Evolutionary conservation across 1,284 basidiomycete species (phyloP).

Genomic region (Apiotrichum domesticum): DNA sequence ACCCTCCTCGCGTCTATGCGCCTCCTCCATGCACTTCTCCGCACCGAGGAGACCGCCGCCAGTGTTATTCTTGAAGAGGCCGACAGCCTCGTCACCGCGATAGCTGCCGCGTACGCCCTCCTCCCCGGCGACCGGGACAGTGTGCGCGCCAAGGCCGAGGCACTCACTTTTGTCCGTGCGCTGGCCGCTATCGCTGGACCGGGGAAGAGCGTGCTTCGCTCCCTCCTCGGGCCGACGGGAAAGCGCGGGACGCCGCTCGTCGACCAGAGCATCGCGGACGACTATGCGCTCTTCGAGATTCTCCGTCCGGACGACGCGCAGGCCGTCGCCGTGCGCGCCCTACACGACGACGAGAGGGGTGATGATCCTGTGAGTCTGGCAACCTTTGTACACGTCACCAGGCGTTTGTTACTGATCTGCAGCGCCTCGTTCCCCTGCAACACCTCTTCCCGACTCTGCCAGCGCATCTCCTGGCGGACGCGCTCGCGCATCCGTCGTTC

Average conservation of each 20-base stretch:
- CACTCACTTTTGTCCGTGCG: constrained; percentile 22
- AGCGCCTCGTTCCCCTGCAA: constrained; percentile 30
- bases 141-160: constrained; percentile 19
- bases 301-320: constrained; percentile 3
- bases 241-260: constrained; percentile 9
- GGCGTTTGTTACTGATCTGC: neutral
- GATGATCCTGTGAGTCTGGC: constrained; percentile 8
- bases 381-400: too few species aligned
- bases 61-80: constrained; percentile 2
- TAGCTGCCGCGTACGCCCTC: constrained; percentile 19
- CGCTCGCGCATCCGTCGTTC: constrained; percentile 39
- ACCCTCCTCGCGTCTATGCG: constrained; percentile 3
- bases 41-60: neutral
- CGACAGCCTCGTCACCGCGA: constrained; percentile 18
- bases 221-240: constrained; percentile 14
- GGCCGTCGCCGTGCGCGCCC: constrained; percentile 4
- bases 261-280: constrained; percentile 14
- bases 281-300: constrained; percentile 17
- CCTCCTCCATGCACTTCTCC: constrained; percentile 12
- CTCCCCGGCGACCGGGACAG: constrained; percentile 6
- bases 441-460: constrained; percentile 40
- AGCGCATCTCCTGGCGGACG: constrained; percentile 31
- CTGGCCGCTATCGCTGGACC: constrained; percentile 15
- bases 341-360: constrained; percentile 25
- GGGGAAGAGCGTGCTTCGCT: constrained; percentile 11